A percentile compares a stretch with the other conserved stretches of the same genome.
Evolutionary conservation across 2,329 filamentous ascomycete genomes (phyloP).

Genomic region (Exophiala xenobiotica): DNA sequence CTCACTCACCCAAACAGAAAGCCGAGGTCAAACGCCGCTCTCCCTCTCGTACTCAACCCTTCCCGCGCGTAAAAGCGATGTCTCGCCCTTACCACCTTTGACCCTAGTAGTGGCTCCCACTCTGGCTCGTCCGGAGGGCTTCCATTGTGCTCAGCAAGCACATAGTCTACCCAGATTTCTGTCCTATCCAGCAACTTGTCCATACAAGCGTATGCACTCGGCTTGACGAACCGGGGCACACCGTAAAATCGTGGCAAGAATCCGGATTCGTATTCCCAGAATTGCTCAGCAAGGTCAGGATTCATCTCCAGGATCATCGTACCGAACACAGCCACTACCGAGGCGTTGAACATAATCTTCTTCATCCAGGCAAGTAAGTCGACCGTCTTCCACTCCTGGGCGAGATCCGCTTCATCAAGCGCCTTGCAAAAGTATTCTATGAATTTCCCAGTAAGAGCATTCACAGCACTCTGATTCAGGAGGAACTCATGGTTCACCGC

Average conservation of each 20-base stretch:
- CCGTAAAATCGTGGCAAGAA: conserved; percentile 27
- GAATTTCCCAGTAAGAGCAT: conserved; percentile 18
- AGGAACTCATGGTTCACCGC: conserved; percentile 18
- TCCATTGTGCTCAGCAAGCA: neutral
- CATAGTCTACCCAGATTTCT: conserved; percentile 4
- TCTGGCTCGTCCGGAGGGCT: conserved; percentile 10
- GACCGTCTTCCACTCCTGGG: conserved; percentile 11
- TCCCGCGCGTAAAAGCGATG: conserved; percentile 13
- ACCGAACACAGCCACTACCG: conserved; percentile 38
- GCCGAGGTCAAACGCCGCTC: conserved; percentile 39
- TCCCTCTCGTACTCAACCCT: conserved; percentile 22
- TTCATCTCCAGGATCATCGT: conserved; percentile 46
- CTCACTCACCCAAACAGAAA: conserved; percentile 30
- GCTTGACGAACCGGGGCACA: conserved; percentile 21
- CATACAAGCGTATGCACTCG: conserved; percentile 3
- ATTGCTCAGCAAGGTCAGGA: conserved; percentile 39
- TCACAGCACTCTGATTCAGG: conserved; percentile 18
- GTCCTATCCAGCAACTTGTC: conserved; percentile 9
- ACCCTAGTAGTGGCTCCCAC: conserved; percentile 3
- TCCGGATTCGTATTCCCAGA: conserved; percentile 38
- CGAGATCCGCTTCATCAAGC: neutral
- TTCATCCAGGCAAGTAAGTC: conserved; percentile 9
- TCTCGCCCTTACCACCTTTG: conserved; percentile 17
- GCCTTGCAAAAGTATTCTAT: conserved; percentile 6
- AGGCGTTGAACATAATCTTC: conserved; percentile 5